Conservation (phyloP, 495 filamentous ascomycete species). For the Coniosporium apollinis region DNA sequence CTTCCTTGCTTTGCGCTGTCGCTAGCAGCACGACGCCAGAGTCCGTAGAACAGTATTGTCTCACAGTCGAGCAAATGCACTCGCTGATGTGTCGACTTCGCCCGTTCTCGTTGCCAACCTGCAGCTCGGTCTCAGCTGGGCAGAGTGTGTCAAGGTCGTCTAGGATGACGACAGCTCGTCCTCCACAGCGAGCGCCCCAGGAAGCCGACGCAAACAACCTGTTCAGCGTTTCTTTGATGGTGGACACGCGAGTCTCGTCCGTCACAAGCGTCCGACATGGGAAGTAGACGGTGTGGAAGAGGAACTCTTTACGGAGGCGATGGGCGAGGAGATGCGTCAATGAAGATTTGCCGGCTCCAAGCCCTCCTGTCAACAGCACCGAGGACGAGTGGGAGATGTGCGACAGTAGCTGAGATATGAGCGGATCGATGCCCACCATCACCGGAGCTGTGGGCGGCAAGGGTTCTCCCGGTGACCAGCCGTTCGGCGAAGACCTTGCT, state of each 20-base stretch:
- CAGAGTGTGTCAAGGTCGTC: slow-evolving; percentile 90
- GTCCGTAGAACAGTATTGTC: slow-evolving; percentile 58
- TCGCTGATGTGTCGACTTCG: slow-evolving; percentile 87
- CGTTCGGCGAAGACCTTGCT: slow-evolving; percentile 10
- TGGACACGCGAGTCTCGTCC: slow-evolving; percentile 73
- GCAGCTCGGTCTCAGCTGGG: slow-evolving; percentile 78
- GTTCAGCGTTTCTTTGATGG: slow-evolving; percentile 74
- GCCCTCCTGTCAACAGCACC: slow-evolving; percentile 69
- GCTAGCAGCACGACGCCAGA: slow-evolving; percentile 72
- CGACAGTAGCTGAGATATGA: slow-evolving; percentile 50
- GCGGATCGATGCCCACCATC: slow-evolving; percentile 72
- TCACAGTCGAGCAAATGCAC: slow-evolving; percentile 62
- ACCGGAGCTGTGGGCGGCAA: slow-evolving; percentile 35
- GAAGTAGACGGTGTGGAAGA: slow-evolving; percentile 68
- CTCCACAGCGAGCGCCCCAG: slow-evolving; percentile 76
- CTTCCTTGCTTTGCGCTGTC: slow-evolving; percentile 84
- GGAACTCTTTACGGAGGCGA: slow-evolving; percentile 41
- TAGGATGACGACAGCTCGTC: slow-evolving; percentile 64
- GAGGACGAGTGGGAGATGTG: slow-evolving; percentile 75
- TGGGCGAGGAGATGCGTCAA: slow-evolving; percentile 43
- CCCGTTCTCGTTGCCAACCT: slow-evolving; percentile 80
- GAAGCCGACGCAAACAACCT: slow-evolving; percentile 72
- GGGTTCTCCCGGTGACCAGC: slow-evolving; percentile 29
- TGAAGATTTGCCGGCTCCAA: slow-evolving; percentile 77
- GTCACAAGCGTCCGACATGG: slow-evolving; percentile 69